A percentile compares a stretch with the other conserved stretches of the same genome.
phyloP scores from a whole-genome alignment of 1,284 basidiomycete genomes.

The Polyporus tsugae region DNA sequence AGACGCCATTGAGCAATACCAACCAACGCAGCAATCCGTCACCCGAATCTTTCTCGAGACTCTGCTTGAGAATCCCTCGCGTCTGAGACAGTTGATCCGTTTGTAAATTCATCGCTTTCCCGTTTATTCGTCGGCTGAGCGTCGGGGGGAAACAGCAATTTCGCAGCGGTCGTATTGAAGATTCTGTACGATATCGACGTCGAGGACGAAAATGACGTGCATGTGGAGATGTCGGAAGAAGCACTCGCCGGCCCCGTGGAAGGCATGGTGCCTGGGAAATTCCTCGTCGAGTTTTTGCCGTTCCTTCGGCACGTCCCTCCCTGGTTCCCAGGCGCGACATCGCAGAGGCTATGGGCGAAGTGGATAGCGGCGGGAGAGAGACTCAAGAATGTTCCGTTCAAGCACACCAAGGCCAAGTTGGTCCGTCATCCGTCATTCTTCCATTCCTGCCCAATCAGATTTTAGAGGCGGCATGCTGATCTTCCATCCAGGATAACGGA shows the following conservation, averaged over 20 bases:
- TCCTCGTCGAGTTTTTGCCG: conserved; percentile 23
- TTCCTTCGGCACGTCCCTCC: conserved; percentile 24
- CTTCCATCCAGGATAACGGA: not conserved
- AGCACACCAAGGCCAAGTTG: not conserved
- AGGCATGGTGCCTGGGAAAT: conserved; percentile 11
- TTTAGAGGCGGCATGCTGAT: not conserved
- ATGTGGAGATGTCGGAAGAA: conserved; percentile 20
- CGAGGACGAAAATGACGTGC: conserved; percentile 18
- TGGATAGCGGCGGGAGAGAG: conserved; percentile 11
- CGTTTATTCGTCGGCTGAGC: not conserved
- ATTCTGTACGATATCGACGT: conserved; percentile 27
- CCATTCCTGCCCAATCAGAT: not conserved
- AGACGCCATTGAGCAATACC: conserved; percentile 9
- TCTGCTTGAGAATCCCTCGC: conserved; percentile 11
- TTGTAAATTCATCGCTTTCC: conserved; percentile 2
- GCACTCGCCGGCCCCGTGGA: conserved; percentile 12
- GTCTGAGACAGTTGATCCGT: conserved; percentile 12
- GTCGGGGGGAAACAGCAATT: not conserved
- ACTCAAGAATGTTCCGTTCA: conserved; percentile 8
- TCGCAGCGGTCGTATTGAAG: conserved; percentile 20
- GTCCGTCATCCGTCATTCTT: conserved; percentile 6
- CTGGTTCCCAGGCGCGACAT: conserved; percentile 25
- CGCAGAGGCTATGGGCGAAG: conserved; percentile 12
- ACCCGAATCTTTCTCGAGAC: conserved; percentile 16
- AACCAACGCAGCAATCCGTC: conserved; percentile 11